phyloP scores from a whole-genome alignment of 805 yeast genomes.

The Wickerhamomyces mucosus region DNA sequence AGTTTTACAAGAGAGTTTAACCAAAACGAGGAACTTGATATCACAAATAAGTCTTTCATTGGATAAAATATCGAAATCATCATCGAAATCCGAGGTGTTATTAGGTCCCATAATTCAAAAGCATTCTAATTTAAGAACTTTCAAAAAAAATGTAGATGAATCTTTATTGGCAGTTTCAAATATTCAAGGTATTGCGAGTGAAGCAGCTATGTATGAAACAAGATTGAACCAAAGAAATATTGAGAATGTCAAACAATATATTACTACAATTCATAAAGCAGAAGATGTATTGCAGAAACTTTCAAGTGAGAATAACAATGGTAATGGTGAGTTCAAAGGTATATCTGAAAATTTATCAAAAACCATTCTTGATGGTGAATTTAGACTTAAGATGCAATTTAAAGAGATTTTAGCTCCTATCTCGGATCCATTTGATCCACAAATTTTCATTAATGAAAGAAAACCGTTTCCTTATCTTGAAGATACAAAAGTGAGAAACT shows the following conservation, averaged over 20 bases:
- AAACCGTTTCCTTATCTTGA: slow-evolving; percentile 32
- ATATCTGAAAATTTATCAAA: slow-evolving; percentile 50
- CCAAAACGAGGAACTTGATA: slow-evolving; percentile 48
- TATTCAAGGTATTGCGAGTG: slow-evolving; percentile 39
- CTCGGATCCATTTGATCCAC: slow-evolving; percentile 36
- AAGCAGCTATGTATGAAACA: slow-evolving; percentile 32
- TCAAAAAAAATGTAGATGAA: slow-evolving; percentile 48
- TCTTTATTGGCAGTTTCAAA: slow-evolving; percentile 38
- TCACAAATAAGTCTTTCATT: slow-evolving; percentile 46
- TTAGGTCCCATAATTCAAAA: slow-evolving; percentile 65
- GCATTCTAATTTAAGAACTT: slow-evolving; percentile 44
- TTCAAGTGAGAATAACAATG: slow-evolving; percentile 14
- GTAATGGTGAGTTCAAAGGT: slow-evolving; percentile 48
- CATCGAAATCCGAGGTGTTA: slow-evolving; percentile 47
- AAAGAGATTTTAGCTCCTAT: slow-evolving; percentile 30
- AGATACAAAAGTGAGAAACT: slow-evolving; percentile 26
- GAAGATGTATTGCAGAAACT: slow-evolving; percentile 33
- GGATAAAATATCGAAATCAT: slow-evolving; percentile 38
- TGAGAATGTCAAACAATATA: slow-evolving; percentile 24
- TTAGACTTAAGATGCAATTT: slow-evolving; percentile 41
- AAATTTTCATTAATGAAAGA: slow-evolving; percentile 28
- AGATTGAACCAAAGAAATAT: slow-evolving; percentile 22
- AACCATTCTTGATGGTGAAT: slow-evolving; percentile 47
- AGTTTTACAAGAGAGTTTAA: slow-evolving; percentile 66
- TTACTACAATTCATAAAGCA: slow-evolving; percentile 33